These are phyloP conservation scores for Wickerhamiella sorbophila DNA, from an alignment of 805 yeast genomes.

Conservation along the genomic window DNA sequence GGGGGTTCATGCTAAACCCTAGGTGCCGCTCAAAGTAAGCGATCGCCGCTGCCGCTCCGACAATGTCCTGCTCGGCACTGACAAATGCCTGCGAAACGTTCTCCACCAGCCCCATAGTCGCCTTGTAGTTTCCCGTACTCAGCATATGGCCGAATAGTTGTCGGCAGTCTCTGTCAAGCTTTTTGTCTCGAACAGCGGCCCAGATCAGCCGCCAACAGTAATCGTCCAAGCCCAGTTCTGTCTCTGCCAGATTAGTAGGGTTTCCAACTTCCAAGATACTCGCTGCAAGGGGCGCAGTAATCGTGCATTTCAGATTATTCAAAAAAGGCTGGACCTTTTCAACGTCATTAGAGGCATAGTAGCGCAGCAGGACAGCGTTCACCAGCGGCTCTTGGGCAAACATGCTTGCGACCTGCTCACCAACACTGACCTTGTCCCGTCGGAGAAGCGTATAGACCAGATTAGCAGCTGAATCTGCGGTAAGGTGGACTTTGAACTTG, in stretches of 20 bases:
- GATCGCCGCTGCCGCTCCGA: slow-evolving; percentile 6
- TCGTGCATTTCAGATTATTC: background rate
- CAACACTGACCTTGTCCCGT: background rate
- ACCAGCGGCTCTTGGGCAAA: background rate
- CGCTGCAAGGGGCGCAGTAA: slow-evolving; percentile 4
- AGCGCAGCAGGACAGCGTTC: background rate
- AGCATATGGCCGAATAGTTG: slow-evolving; percentile 3
- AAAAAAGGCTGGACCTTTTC: background rate
- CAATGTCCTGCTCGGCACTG: slow-evolving; percentile 1
- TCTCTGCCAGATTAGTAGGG: background rate
- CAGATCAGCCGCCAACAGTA: slow-evolving; percentile 11
- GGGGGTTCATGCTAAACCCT: background rate
- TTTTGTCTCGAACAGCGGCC: background rate
- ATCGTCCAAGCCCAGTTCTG: slow-evolving; percentile 7
- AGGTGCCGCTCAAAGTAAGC: background rate
- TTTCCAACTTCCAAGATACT: slow-evolving; percentile 2
- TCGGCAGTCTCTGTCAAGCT: background rate
- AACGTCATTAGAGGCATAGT: background rate
- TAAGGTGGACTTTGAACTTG: background rate
- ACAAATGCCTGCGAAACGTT: slow-evolving; percentile 6
- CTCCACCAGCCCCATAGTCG: slow-evolving; percentile 4
- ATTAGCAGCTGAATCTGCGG: background rate
- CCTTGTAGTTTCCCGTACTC: background rate
- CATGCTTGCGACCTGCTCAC: background rate
- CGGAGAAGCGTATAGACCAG: background rate